A percentile compares a stretch with the other conserved stretches of the same genome.
Evolutionary conservation across 176 grass and related monocot species (phyloP).

Genomic region (Aechmea fasciata): DNA sequence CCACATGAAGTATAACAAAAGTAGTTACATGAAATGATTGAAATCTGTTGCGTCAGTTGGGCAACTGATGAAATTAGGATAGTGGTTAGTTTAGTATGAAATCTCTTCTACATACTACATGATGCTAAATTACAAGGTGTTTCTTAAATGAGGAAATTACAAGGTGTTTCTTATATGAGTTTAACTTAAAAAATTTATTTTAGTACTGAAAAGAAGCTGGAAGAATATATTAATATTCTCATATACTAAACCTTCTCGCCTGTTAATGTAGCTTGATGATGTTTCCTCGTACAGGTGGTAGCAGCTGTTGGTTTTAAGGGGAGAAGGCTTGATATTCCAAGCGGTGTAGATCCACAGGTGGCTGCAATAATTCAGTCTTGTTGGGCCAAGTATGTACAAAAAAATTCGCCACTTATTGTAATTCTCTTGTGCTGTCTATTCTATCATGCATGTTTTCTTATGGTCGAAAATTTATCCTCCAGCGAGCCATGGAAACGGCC

Average conservation of each 20-base stretch:
- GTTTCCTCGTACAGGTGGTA: slow-evolving; percentile 43
- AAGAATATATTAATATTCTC: no score
- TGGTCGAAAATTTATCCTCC: slow-evolving; percentile 7
- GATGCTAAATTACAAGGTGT: no score
- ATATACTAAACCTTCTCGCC: neutral
- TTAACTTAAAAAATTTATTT: no score
- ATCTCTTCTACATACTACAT: no score
- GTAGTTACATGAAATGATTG: neutral
- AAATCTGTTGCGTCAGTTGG: neutral
- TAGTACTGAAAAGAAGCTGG: no score
- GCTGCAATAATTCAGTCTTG: slow-evolving; percentile 61
- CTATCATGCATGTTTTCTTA: slow-evolving; percentile 8
- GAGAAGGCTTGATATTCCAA: slow-evolving; percentile 62
- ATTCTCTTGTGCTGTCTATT: slow-evolving; percentile 11
- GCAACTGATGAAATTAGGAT: no score
- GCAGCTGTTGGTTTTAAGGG: slow-evolving; percentile 68
- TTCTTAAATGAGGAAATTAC: no score
- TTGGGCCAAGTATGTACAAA: slow-evolving; percentile 58
- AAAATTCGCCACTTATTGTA: slow-evolving; percentile 3
- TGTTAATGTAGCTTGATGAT: neutral
- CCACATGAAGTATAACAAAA: no score
- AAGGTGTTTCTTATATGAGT: no score
- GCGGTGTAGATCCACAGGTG: slow-evolving; percentile 40
- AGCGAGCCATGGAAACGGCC: slow-evolving; percentile 74
- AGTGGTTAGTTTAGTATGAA: no score